A percentile compares a stretch with the other conserved stretches of the same genome.
These are phyloP conservation scores for Apiotrichum siamense DNA, from an alignment of 1,284 basidiomycete species.

Conservation along the genomic window DNA sequence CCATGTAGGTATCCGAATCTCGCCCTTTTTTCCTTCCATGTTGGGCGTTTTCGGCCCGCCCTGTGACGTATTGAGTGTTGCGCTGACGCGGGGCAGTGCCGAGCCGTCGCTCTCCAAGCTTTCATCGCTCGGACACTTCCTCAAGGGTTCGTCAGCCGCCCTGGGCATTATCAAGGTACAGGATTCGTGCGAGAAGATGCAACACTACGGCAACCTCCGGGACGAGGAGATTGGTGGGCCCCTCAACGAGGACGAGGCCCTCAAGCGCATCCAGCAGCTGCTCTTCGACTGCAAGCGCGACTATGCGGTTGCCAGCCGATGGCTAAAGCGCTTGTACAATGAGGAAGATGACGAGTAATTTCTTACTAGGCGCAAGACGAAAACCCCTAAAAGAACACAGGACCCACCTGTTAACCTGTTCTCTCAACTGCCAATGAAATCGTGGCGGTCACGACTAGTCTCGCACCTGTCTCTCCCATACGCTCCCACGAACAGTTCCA, in stretches of 20 bases:
- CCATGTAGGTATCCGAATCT: constrained; percentile 59
- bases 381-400: background rate
- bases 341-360: constrained; percentile 22
- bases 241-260: constrained; percentile 57
- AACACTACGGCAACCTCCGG: constrained; percentile 64
- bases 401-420: no score
- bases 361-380: no score
- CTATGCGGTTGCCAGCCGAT: constrained; percentile 55
- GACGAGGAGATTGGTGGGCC: constrained; percentile 48
- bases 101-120: constrained; percentile 49
- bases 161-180: constrained; percentile 76
- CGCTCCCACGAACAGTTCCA: background rate
- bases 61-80: background rate
- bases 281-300: constrained; percentile 56
- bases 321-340: constrained; percentile 53
- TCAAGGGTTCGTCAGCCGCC: constrained; percentile 90
- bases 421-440: background rate
- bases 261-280: constrained; percentile 57
- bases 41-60: background rate
- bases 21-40: background rate
- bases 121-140: constrained; percentile 77
- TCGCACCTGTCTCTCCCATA: background rate
- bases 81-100: constrained; percentile 9
- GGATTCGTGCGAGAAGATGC: constrained; percentile 77
- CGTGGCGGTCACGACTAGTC: background rate